Base-by-base conservation (phyloP, 306 rosid species). In the Quercus ilex region DNA sequence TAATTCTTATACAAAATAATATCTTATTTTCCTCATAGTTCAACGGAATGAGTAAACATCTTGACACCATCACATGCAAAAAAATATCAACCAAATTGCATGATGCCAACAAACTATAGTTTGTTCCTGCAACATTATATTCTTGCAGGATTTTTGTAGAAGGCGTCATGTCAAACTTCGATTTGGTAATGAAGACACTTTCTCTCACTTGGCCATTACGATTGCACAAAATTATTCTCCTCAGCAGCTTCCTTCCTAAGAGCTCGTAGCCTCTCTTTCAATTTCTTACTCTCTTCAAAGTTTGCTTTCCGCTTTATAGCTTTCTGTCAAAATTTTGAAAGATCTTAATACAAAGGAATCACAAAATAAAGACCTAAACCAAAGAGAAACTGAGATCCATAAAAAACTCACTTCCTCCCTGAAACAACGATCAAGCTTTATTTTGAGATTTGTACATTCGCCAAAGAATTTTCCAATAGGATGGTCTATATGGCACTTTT, bases 301-400 rank as follows among this genome's bases (percentile, higher is more conserved):
- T 94, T 94, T 26, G 90, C 97, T 87, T 94, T 94, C 62, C 97
- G 91, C 91, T 92, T 94, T 79, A 91, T n/a, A 55, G 95, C 95
- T 94, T 92, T 94, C 97, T 94, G 89, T 79, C 3, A 76, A 83
- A 73, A 63, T 77, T 15, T 41, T 35, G 5, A 19, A 78, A 21
- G 2, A 65, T 75, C 3, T 62, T 59, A 59, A 17, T 31, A 19
- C 57, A 78, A 41, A 31, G 18, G 33, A 65, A 59, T 56, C 13
- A 73, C 28, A 63, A 33, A 11, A 35, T 46, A 55, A 81, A 68
- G 30, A 68, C 21, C 78, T 46, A 21, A 33, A 82, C 10, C 17
- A 60, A 13, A 68, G 20, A 75, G 18, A 74, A 30, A 60, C n/a
- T 8, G 53, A 43, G 52, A 80, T 8, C 59, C 28, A 41, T 67